phyloP scores from a whole-genome alignment of 2,329 filamentous ascomycete genomes.

The Alternaria burnsii region DNA sequence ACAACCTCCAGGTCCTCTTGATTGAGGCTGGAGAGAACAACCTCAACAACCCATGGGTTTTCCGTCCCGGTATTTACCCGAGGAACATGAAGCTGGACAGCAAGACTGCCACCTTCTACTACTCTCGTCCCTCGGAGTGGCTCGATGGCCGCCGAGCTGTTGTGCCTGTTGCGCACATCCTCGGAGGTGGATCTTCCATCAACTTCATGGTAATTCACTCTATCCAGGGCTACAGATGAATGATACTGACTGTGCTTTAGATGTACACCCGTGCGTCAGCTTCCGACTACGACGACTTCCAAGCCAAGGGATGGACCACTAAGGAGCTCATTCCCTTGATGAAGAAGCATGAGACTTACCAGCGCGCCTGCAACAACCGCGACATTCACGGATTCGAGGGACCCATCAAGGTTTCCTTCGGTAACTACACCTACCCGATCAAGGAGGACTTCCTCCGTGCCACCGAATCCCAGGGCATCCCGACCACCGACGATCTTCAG shows the following conservation, averaged over 20 bases:
- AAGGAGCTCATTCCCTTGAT: conserved; percentile 78
- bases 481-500: conserved; percentile 77
- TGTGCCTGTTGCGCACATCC: conserved; percentile 76
- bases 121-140: conserved; percentile 77
- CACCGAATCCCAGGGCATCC: conserved; percentile 76
- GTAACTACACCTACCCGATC: conserved; percentile 82
- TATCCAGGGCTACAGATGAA: no score
- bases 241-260: conserved; percentile 46
- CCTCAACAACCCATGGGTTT: conserved; percentile 80
- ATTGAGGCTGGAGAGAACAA: conserved; percentile 78
- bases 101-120: conserved; percentile 83
- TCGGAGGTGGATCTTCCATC: conserved; percentile 77
- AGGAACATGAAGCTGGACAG: conserved; percentile 81
- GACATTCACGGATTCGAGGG: conserved; percentile 80
- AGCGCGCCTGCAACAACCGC: conserved; percentile 62
- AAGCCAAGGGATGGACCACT: conserved; percentile 80
- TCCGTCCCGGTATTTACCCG: conserved; percentile 78
- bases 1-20: conserved; percentile 74
- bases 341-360: conserved; percentile 84
- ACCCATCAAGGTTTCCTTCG: conserved; percentile 81
- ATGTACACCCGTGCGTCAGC: conserved; percentile 78
- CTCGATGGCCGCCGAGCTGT: conserved; percentile 75
- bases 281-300: conserved; percentile 80
- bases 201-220: conserved; percentile 71
- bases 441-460: conserved; percentile 82